Base-by-base conservation (phyloP, 345 rosid species). In the Nasturtium officinale region DNA sequence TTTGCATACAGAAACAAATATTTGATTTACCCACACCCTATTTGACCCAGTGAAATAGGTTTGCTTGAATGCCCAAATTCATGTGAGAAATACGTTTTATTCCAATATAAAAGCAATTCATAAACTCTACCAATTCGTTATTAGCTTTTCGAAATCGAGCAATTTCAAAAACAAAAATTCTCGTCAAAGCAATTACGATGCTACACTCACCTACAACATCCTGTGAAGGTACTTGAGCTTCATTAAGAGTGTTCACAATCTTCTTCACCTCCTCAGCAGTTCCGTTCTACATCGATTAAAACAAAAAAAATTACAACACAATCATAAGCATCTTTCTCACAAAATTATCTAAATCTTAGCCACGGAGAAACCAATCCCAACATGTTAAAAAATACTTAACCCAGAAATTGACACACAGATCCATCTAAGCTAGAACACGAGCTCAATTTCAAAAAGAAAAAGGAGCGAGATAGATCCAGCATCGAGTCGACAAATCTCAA, bases 241-340 rank as follows among this genome's bases (percentile, higher is more conserved):
- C 89, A 54, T 94, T 90, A 50, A 94, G 88, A 4, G 65, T 78
- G 66, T 77, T 77, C 9, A 87, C 95, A 25, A 94, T 89, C 89
- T 90, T 94, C 87, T 89, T 90, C 85, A 93, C 97, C 72, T 90
- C 94, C 52, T 90, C 96, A 15, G 63, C 78, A 48, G 95, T 94
- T 72, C 98, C 98, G 66, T 89, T 94, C 98, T 89, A 79, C 78
- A 79, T 20, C 5, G 56, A 62, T 54, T 40, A 50, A 28, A 18
- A n/a, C n/a, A n/a, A n/a, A 26, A 26, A 23, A 23, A 23, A 23
- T 1, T 20, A 72, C 35, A 35, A 12, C 58, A 52, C 56, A 67
- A 64, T n/a, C 23, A 33, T 45, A 21, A 73, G 20, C 54, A 62
- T 12, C 21, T 4, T 12, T 6, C 18, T 46, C 17, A 17, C 17